phyloP scores from a whole-genome alignment of 331 rosid species.

The Erythrophleum ivorense region DNA sequence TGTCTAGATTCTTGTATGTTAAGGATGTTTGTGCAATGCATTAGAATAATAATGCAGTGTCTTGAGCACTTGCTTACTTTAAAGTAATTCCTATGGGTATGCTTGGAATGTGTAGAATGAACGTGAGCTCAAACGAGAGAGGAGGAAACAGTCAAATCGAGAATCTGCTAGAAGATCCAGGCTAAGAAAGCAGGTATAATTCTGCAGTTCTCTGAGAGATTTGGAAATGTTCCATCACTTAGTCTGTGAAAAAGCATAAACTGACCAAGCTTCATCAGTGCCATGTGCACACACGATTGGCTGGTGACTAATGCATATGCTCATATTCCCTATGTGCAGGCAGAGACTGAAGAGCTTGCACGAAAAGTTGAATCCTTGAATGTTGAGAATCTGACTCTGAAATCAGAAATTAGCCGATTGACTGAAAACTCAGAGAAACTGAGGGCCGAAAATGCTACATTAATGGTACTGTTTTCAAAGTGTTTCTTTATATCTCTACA shows the following conservation, averaged over 20 bases:
- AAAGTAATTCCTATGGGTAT: constrained; percentile 17
- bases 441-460: constrained; percentile 72
- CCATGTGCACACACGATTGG: not conserved
- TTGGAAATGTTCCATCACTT: not conserved
- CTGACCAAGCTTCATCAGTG: constrained; percentile 15
- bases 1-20: not conserved
- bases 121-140: constrained; percentile 87
- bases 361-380: constrained; percentile 66
- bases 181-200: constrained; percentile 92
- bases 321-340: constrained; percentile 53
- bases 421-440: constrained; percentile 70
- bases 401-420: constrained; percentile 69
- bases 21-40: constrained; percentile 4
- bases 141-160: constrained; percentile 95
- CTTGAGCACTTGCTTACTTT: not conserved
- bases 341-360: constrained; percentile 83
- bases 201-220: not conserved
- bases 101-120: constrained; percentile 66
- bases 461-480: constrained; percentile 56
- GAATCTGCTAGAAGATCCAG: constrained; percentile 99
- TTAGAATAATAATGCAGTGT: not conserved
- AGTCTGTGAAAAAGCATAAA: not conserved
- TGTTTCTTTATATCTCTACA: not conserved
- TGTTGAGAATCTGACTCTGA: constrained; percentile 63
- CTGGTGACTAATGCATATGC: constrained; percentile 30